Conservation (phyloP, 495 filamentous ascomycete species). For the Xylaria scruposa region DNA sequence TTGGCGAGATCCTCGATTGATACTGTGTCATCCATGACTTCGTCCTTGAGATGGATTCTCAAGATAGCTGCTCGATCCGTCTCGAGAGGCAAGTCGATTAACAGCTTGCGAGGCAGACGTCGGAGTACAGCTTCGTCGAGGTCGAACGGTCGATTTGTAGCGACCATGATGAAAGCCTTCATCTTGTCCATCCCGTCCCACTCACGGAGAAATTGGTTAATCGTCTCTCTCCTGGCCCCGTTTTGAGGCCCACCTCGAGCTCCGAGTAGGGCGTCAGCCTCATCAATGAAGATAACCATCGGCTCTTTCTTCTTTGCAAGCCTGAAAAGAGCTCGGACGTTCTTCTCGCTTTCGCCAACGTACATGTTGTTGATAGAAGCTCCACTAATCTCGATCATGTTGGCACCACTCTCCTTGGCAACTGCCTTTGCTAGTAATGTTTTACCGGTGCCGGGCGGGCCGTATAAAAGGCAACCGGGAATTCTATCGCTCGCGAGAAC, state of each 20-base stretch:
- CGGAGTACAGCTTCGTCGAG: conserved; percentile 93
- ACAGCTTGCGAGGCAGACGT: conserved; percentile 78
- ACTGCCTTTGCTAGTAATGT: conserved; percentile 95
- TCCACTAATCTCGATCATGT: conserved; percentile 65
- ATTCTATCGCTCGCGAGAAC: conserved; percentile 92
- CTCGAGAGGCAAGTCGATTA: conserved; percentile 85
- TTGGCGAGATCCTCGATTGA: conserved; percentile 72
- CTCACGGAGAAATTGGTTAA: conserved; percentile 97
- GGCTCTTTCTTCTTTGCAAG: conserved; percentile 92
- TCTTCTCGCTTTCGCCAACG: conserved; percentile 96
- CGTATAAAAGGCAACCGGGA: conserved; percentile 88
- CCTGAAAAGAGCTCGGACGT: conserved; percentile 89
- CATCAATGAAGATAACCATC: conserved; percentile 95
- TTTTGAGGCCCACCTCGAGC: conserved; percentile 68
- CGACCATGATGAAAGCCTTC: conserved; percentile 97
- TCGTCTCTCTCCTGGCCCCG: conserved; percentile 70
- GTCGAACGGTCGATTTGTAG: conserved; percentile 95
- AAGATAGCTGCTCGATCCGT: conserved; percentile 81
- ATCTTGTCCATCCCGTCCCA: conserved; percentile 93
- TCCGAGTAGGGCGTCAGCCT: conserved; percentile 90
- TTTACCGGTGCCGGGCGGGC: conserved; percentile 95
- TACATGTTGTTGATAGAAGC: conserved; percentile 92
- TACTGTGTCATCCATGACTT: conserved; percentile 70
- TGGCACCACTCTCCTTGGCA: conserved; percentile 91
- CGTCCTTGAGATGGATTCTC: conserved; percentile 81